Conservation (phyloP, 2,329 filamentous ascomycete species). For the Xylariomycetidae sp. region DNA sequence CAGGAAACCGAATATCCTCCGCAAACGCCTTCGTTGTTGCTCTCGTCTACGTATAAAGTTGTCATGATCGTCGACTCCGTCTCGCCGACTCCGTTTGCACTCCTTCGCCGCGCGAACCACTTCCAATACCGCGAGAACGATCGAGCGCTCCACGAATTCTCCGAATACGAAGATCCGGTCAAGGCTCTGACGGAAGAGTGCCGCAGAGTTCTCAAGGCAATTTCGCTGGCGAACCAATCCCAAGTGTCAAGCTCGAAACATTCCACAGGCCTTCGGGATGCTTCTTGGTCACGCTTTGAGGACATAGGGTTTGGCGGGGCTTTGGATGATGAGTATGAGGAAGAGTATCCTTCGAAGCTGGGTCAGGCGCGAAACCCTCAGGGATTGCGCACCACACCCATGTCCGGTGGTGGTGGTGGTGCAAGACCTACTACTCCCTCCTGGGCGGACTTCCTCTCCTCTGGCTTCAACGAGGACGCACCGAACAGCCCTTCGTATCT, state of each 20-base stretch:
- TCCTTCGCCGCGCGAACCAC: constrained; percentile 84
- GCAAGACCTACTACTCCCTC: constrained; percentile 90
- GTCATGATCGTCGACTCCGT: constrained; percentile 96
- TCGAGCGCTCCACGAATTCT: constrained; percentile 74
- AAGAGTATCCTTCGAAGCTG: constrained; percentile 46
- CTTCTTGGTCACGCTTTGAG: constrained; percentile 95
- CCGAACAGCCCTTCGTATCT: constrained; percentile 58
- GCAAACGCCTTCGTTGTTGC: constrained; percentile 66
- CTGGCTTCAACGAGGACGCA: constrained; percentile 79
- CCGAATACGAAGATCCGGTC: constrained; percentile 83
- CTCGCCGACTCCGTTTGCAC: constrained; percentile 87
- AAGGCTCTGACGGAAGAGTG: constrained; percentile 89
- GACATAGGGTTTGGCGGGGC: constrained; percentile 83
- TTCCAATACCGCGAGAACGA: constrained; percentile 94
- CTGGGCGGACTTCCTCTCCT: constrained; percentile 96
- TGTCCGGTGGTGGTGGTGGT: constrained; percentile 59
- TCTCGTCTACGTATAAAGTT: constrained; percentile 77
- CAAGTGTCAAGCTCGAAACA: constrained; percentile 64
- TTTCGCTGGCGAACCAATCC: constrained; percentile 84
- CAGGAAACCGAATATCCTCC: constrained; percentile 94
- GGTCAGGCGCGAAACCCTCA: constrained; percentile 30
- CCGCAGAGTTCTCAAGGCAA: constrained; percentile 78
- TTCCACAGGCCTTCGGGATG: constrained; percentile 70
- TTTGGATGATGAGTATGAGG: constrained; percentile 64
- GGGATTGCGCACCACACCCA: constrained; percentile 59